phyloP scores from a whole-genome alignment of 139 green algal species.

The Tetradesmus lagerheimii region DNA sequence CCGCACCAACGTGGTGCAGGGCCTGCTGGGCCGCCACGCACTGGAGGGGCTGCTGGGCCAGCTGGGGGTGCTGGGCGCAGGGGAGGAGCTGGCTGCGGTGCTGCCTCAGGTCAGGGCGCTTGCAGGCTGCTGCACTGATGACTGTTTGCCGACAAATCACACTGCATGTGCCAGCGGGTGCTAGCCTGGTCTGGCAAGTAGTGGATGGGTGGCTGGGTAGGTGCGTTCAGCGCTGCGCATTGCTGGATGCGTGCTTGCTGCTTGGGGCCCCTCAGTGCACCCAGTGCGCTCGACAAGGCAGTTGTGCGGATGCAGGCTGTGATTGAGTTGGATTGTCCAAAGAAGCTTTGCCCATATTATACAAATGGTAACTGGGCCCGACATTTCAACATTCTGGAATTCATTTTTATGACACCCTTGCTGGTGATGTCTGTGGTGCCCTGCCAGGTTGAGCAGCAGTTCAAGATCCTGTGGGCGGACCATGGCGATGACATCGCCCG shows the following conservation, averaged over 20 bases:
- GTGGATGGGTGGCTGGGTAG: too few species aligned
- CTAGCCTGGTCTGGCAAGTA: too few species aligned
- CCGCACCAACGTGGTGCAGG: slow-evolving; percentile 96
- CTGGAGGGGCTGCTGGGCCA: slow-evolving; percentile 69
- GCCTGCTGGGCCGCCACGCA: slow-evolving; percentile 77
- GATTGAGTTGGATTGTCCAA: background rate
- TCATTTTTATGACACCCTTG: background rate
- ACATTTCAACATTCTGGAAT: too few species aligned
- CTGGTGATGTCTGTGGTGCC: background rate
- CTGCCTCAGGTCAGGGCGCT: slow-evolving; percentile 70
- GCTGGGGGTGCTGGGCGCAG: slow-evolving; percentile 68
- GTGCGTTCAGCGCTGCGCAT: too few species aligned
- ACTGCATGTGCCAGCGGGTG: background rate
- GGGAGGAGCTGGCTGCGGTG: slow-evolving; percentile 23
- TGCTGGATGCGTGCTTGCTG: too few species aligned
- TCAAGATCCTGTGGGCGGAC: slow-evolving; percentile 91
- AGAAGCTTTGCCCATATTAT: background rate
- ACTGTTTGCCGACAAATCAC: too few species aligned
- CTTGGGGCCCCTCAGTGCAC: too few species aligned
- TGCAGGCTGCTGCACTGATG: background rate
- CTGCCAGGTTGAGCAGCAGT: slow-evolving; percentile 73
- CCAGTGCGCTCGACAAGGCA: too few species aligned
- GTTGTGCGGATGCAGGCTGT: too few species aligned
- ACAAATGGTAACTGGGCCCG: background rate
- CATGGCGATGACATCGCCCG: slow-evolving; percentile 86